phyloP scores from a whole-genome alignment of 2,329 filamentous ascomycete genomes.

The Aspergillus candidus region DNA sequence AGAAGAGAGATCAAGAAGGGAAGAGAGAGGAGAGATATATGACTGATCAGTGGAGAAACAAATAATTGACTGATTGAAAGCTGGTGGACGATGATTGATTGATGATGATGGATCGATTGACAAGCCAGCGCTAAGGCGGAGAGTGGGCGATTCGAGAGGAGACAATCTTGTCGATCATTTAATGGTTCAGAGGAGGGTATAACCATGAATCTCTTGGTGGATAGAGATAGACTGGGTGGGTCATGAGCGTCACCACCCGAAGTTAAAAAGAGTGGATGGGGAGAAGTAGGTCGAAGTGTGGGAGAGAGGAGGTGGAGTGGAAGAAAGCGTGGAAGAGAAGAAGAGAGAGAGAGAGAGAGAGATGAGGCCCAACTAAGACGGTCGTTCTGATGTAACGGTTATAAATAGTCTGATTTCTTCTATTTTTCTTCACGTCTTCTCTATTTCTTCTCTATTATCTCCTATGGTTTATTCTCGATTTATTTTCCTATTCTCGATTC shows the following conservation, averaged over 20 bases:
- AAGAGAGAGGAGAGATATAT: neutral
- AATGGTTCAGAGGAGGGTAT: too few relatives aligned
- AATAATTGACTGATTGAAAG: neutral
- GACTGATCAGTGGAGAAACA: neutral
- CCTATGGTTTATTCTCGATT: slow-evolving; percentile 20
- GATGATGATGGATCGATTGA: neutral
- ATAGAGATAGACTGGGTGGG: too few relatives aligned
- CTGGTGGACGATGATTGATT: neutral
- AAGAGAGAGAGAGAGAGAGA: neutral
- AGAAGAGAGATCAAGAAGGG: slow-evolving; percentile 10
- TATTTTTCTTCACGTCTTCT: neutral
- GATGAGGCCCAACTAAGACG: slow-evolving; percentile 1
- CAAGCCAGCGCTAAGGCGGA: slow-evolving; percentile 5
- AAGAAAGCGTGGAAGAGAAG: neutral
- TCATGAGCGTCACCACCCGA: too few relatives aligned
- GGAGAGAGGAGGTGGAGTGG: neutral
- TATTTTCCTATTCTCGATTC: neutral
- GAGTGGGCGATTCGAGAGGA: too few relatives aligned
- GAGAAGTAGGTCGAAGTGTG: neutral
- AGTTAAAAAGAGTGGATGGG: too few relatives aligned
- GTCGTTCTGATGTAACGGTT: neutral
- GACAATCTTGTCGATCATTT: too few relatives aligned
- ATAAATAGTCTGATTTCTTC: neutral
- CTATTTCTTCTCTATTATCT: slow-evolving; percentile 6
- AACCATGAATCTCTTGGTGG: too few relatives aligned